A percentile compares a stretch with the other conserved stretches of the same genome.
Conservation (phyloP, 495 filamentous ascomycete genomes). For the Cercophora samala region DNA sequence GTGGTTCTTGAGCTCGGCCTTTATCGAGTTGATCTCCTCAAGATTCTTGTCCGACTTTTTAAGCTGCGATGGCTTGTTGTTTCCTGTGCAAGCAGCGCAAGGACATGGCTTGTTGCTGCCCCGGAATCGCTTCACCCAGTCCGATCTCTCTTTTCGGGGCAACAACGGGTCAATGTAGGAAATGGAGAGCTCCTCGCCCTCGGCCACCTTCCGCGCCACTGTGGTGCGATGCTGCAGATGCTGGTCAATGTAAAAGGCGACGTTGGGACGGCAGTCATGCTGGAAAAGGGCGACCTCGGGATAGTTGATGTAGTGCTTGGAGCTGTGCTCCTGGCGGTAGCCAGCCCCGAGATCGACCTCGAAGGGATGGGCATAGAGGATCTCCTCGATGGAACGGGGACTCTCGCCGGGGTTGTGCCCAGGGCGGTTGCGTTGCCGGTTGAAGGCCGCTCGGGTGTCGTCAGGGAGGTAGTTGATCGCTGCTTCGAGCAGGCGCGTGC, state of each 20-base stretch:
- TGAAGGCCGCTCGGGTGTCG: conserved; percentile 23
- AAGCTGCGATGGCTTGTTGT: conserved; percentile 12
- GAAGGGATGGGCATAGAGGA: conserved; percentile 33
- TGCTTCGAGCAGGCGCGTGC: conserved; percentile 28
- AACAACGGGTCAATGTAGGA: conserved; percentile 31
- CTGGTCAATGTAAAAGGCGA: conserved; percentile 32
- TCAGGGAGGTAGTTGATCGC: conserved; percentile 34
- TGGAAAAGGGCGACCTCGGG: conserved; percentile 28
- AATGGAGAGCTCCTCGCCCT: conserved; percentile 37
- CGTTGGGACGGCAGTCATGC: conserved; percentile 39
- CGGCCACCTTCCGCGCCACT: conserved; percentile 28
- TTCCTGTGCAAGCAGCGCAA: conserved; percentile 24
- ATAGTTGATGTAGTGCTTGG: conserved; percentile 34
- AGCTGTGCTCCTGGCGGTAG: conserved; percentile 11
- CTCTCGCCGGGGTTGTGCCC: neutral
- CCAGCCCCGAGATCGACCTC: conserved; percentile 29
- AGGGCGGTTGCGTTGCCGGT: conserved; percentile 22
- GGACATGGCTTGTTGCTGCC: conserved; percentile 19
- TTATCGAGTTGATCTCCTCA: conserved; percentile 24
- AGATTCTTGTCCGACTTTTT: conserved; percentile 28
- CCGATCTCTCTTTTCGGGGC: conserved; percentile 21
- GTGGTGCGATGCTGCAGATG: conserved; percentile 27
- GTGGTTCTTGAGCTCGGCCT: conserved; percentile 31
- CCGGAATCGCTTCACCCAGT: conserved; percentile 25
- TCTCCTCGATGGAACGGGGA: conserved; percentile 25